Evolutionary conservation across 495 filamentous ascomycete genomes (phyloP), one percentile per base, ranked within the genome.

Genomic region (Talaromyces stipitatus): DNA sequence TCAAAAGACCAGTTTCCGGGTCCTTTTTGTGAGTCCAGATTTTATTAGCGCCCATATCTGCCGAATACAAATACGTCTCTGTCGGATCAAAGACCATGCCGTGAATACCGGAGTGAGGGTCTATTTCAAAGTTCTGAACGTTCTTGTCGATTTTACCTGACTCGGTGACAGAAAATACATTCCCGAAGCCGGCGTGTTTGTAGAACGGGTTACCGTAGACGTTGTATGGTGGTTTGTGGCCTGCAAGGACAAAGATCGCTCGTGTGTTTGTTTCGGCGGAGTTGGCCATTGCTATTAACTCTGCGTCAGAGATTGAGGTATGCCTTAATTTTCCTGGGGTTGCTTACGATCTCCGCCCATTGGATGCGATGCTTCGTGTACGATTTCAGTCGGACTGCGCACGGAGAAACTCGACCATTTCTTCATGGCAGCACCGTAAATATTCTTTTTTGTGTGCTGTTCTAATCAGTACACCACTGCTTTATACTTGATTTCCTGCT

Each of bases 201-300:
- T 94, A 94, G 74, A 94, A 94, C 33, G 89, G 88, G 69, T 91
- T 91, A 62, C 85, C 84, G 68, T 94, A 94, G 46, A 94, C 88
- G 60, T 81, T 80, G 71, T 86, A 90, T 4, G 89, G 89, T 3
- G 88, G 79, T 60, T 89, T 75, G 61, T 83, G 80, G 20, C 88
- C 88, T 47, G 89, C 85, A 10, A 94, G 83, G 29, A 90, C 78
- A 71, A 94, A 94, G 70, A 94, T 94, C 61, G 89, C 89, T 56
- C 89, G 81, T 11, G 89, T 94, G 70, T 89, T 89, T 59, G 87
- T 88, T 32, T 85, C 82, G 61, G 79, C 69, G 65, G 78, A 82
- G 64, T 81, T 71, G 50, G 89, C 89, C 60, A 78, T 70, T 48
- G 86, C 87, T 91, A 66, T 14, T 4, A 6, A 3, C 20, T 45